Percentiles rank a stretch among this genome's conserved stretches.
These are phyloP conservation scores for Arctium lappa DNA, from an alignment of 129 eudicot species.

Conservation along the genomic window DNA sequence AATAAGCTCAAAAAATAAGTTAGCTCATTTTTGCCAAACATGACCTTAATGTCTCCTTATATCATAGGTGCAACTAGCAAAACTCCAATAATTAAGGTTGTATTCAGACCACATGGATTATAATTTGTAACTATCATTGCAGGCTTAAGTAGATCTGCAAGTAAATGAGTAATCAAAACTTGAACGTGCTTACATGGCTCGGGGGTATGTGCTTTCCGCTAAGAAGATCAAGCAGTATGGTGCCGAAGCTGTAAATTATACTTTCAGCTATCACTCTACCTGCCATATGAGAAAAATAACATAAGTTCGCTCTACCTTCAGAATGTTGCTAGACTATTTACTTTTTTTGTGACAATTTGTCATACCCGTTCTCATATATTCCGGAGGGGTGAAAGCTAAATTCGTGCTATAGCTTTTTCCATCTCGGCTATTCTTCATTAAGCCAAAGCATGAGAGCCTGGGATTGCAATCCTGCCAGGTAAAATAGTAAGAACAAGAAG, in stretches of 20 bases:
- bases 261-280: constrained; percentile 95
- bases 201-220: constrained; percentile 98
- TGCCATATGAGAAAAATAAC: constrained; percentile 27
- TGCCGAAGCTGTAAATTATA: constrained; percentile 89
- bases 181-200: constrained; percentile 58
- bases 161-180: background rate
- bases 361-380: constrained; percentile 86
- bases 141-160: background rate
- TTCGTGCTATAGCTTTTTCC: constrained; percentile 96
- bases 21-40: background rate
- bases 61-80: background rate
- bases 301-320: background rate
- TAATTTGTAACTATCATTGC: background rate
- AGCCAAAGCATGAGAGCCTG: constrained; percentile 94
- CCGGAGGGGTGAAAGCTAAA: constrained; percentile 96
- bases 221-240: constrained; percentile 86
- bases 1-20: background rate
- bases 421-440: constrained; percentile 97
- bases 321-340: background rate
- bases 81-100: background rate
- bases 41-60: background rate
- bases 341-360: background rate
- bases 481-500: constrained; percentile 10
- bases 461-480: constrained; percentile 74
- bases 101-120: too few relatives aligned